Percentiles rank a stretch among this genome's conserved stretches.
Evolutionary conservation across 257 asterid species (phyloP).

Genomic region (Jasminum sambac): DNA sequence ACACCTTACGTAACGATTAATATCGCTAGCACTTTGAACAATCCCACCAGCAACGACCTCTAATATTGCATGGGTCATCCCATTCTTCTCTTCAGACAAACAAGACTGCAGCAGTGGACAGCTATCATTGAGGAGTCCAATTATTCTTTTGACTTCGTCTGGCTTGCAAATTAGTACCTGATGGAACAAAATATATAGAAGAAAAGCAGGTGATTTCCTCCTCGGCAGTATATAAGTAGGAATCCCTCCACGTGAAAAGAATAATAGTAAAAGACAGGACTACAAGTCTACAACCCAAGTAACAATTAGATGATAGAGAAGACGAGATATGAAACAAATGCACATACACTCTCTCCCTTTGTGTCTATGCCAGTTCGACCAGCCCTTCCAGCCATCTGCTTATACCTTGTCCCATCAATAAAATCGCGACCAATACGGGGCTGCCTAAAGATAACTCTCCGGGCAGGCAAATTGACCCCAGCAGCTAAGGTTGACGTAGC

Average conservation of each 20-base stretch:
- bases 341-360: constrained; percentile 94
- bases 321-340: constrained; percentile 14
- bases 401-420: constrained; percentile 92
- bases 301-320: constrained; percentile 4
- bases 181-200: constrained; percentile 18
- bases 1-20: constrained; percentile 92
- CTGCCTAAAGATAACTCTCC: constrained; percentile 95
- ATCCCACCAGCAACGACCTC: constrained; percentile 99
- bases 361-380: constrained; percentile 99
- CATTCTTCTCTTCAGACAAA: constrained; percentile 95
- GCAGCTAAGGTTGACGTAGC: constrained; percentile 99
- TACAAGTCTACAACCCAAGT: constrained; percentile 1
- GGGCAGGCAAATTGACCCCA: constrained; percentile 97
- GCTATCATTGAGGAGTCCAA: constrained; percentile 70
- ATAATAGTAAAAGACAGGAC: constrained; percentile 1
- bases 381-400: constrained; percentile 98
- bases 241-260: constrained; percentile 22
- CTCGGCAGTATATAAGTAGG: constrained; percentile 20
- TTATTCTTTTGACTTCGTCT: constrained; percentile 77
- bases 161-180: constrained; percentile 92
- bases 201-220: constrained; percentile 13
- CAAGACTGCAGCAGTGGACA: constrained; percentile 97
- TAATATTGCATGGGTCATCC: constrained; percentile 97
- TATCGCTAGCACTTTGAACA: constrained; percentile 92
- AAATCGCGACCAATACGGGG: constrained; percentile 97